Evolutionary conservation across 345 rosid species (phyloP), one percentile per base, ranked within the genome.

Genomic region (Excoecaria agallocha): DNA sequence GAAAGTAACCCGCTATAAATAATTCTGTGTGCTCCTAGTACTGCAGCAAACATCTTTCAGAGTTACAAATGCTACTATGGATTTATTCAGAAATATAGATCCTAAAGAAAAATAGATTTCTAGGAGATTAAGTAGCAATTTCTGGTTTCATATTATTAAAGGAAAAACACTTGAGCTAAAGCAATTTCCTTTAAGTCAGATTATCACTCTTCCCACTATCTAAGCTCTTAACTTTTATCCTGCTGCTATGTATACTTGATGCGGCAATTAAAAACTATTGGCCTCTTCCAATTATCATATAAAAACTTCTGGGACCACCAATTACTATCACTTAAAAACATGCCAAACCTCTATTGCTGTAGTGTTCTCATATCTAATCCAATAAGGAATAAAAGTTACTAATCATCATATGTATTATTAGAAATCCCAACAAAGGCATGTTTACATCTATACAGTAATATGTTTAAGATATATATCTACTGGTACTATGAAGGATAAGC

Each of bases 261-360:
- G 75, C 35, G 76, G 81, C 75, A 66, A 66, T 66, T 38, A 38
- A 74, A 75, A 71, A 71, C 67, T n/a, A 74, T 5, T 75, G 49
- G 72, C 65, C 71, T 13, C 74, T 55, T 67, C 51, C 35, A 69
- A 69, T 68, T 46, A 48, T 51, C 52, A 70, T 1, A 48, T 15
- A 38, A 39, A n/a, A 58, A 66, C 60, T 70, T 59, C 66, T 64
- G 77, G 83, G 86, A 77, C 87, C 85, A 71, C 74, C 68, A 68
- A 74, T 43, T 77, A 19, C 30, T 64, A 67, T 66, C 57, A 72
- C 74, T 77, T 59, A 73, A 74, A 37, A 58, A 75, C 59, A 30
- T 71, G 74, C 61, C 78, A 35, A 58, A 11, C 72, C 59, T 0
- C 56, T 67, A 59, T 70, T 67, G 52, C 22, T 9, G 3, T 39